Evolutionary conservation across 805 yeast species (phyloP), one percentile per base, ranked within the genome.

Genomic region (Ogataea pilisensis): DNA sequence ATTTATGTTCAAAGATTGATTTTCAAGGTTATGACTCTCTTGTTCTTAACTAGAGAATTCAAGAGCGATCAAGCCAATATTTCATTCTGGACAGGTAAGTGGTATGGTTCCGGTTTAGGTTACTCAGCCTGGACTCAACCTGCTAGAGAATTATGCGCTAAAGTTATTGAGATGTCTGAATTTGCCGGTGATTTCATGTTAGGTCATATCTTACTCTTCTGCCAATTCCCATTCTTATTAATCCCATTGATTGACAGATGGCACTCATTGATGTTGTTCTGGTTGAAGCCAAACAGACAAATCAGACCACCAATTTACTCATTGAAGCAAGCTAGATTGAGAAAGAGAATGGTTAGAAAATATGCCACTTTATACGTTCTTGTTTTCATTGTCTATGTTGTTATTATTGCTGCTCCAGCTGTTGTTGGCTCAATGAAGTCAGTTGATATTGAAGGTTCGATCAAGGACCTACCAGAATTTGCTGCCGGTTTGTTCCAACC

Each of bases 11-110:
- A 95, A 74, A 82, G 97, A 70, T 68, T 85, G 39, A 64, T 93
- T 52, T 85, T 91, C 78, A 89, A 89, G 73, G 63, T 83, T 55
- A 72, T 93, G 73, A 86, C 95, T 9, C 70, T 83, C 39, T 66
- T 79, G 51, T 70, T 82, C 66, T 73, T 95, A 61, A 87, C 97
- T 39, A 82, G 99, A 73, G 99, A 93, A 71, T 89, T 89, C 75
- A 88, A 88, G 81, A 86, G 85, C 57, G 97, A 91, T 68, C 87
- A 82, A 61, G 74, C 98, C 28, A 93, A 93, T 72, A 85, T 95
- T 55, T 98, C 99, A 22, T 93, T 95, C 95, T 93, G 99, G 99
- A 86, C 96, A 43, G 99, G 99, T 76, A 90, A 89, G 69, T 93
- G 99, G 99, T 89, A 90, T 65, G 93, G 95, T 44, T 74, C 86